Evolutionary conservation across 495 filamentous ascomycete species (phyloP).

Genomic region (Letharia lupina): DNA sequence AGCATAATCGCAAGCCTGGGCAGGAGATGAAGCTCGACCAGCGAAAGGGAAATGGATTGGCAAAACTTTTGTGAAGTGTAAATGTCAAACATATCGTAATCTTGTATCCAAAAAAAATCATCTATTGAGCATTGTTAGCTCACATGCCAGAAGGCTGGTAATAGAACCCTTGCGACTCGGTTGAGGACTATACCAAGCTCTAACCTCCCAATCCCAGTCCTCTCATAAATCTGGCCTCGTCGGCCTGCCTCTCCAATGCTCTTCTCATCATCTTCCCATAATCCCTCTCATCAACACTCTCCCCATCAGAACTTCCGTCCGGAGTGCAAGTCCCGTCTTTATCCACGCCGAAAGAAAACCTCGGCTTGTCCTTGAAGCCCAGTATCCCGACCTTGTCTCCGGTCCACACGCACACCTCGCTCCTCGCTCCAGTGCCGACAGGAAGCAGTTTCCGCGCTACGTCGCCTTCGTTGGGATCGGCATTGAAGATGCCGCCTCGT

Average conservation of each 20-base stretch:
- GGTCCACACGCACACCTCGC: conserved; percentile 72
- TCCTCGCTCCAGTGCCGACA: conserved; percentile 38
- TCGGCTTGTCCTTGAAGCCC: conserved; percentile 41
- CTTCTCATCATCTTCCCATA: conserved; percentile 64
- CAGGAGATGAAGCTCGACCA: no score
- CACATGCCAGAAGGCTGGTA: background rate
- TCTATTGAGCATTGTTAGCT: background rate
- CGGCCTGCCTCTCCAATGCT: conserved; percentile 69
- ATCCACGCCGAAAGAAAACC: conserved; percentile 40
- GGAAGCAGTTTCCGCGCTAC: conserved; percentile 66
- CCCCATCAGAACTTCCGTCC: conserved; percentile 34
- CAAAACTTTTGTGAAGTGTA: background rate
- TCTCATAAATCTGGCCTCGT: conserved; percentile 71
- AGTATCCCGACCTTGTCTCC: conserved; percentile 70
- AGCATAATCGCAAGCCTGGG: no score
- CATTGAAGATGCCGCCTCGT: conserved; percentile 19
- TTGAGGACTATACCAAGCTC: background rate
- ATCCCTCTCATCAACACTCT: conserved; percentile 43
- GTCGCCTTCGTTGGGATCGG: conserved; percentile 43
- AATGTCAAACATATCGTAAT: background rate
- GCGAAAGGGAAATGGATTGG: background rate
- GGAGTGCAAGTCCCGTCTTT: conserved; percentile 31
- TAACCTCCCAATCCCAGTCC: conserved; percentile 48
- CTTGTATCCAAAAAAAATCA: background rate
- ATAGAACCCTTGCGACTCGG: background rate